Evolutionary conservation across 139 green algal genomes (phyloP), one percentile per base, ranked within the genome.

Genomic region (Picocystis salinarum): DNA sequence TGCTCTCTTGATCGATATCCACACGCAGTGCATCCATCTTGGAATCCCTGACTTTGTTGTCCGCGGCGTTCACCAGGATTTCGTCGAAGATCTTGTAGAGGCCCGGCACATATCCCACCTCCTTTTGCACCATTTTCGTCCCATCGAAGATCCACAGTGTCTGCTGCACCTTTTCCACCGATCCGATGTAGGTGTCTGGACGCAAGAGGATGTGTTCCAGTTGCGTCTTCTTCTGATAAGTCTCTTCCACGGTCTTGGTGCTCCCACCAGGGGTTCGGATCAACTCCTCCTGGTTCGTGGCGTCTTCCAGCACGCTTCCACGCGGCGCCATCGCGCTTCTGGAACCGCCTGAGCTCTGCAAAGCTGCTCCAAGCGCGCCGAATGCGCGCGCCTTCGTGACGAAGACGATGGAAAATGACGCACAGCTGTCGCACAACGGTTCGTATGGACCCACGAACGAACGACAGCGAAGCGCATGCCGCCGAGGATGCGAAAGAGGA

Each of bases 11-110:
- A 47, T 62, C 53, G 7, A 62, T 55, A 40, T 62, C 53, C 7
- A 62, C 53, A 10, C 34, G 34, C 6, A 99, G 28, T 3, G 59
- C 78, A 67, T 92, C 76, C 89, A 98, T 98, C 20, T 48, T 70
- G 5, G 70, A 12, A 55, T 97, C 86, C 0, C 89, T 58, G 2
- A 93, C 81, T 54, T 95, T 97, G 75, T 99, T 93, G 72, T 99
- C 89, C 1, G 83, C 80, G 2, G 89, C 89, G 54, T 99, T 99
- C 19, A 99, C 89, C 23, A 99, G 53, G 42, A 99, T 96, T 66
- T 99, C 89, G 50, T 99, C 89, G 58, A 98, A 97, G 45, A 99
- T 99, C 55, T 99, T 99, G 76, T 94, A 98, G n/a, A 99, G 64
- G 6, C 83, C 89, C 12, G 89, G 89, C 2, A 79, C 79, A 25